Conservation (phyloP, 768 basidiomycete genomes). For the Psilocybe sp. region DNA sequence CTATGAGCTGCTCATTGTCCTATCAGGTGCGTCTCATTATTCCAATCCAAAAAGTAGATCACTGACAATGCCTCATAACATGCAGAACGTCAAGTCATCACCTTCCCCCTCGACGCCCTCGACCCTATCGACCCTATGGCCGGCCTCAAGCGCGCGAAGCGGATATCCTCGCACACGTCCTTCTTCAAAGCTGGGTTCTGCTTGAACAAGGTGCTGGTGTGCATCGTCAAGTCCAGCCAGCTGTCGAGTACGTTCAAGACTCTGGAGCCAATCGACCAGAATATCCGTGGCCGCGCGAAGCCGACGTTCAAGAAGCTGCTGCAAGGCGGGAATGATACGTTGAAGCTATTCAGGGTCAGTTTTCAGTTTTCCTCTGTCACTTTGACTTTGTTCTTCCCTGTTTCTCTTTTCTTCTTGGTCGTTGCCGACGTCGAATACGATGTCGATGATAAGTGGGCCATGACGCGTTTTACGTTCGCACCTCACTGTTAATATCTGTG, state of each 20-base stretch:
- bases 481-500: not conserved
- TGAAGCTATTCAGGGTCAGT: conserved; percentile 83
- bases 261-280: conserved; percentile 93
- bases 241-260: conserved; percentile 97
- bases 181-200: conserved; percentile 98
- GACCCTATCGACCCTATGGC: conserved; percentile 88
- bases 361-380: not conserved
- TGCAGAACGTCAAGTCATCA: conserved; percentile 90
- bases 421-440: not conserved
- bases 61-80: not conserved
- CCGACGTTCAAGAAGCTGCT: conserved; percentile 94
- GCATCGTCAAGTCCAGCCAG: conserved; percentile 94
- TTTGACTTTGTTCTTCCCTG: no score
- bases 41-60: not conserved
- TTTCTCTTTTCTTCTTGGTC: no score
- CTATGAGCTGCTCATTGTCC: conserved; percentile 92
- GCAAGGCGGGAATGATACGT: conserved; percentile 92
- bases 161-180: conserved; percentile 92
- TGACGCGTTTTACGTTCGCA: no score
- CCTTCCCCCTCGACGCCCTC: conserved; percentile 91
- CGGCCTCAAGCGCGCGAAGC: conserved; percentile 89
- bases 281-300: conserved; percentile 70
- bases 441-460: not conserved
- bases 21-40: conserved; percentile 67
- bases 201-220: conserved; percentile 87